Evolutionary conservation across 2,329 filamentous ascomycete genomes (phyloP), one percentile per base, ranked within the genome.

Genomic region (Cylindrodendrum hubeiense): DNA sequence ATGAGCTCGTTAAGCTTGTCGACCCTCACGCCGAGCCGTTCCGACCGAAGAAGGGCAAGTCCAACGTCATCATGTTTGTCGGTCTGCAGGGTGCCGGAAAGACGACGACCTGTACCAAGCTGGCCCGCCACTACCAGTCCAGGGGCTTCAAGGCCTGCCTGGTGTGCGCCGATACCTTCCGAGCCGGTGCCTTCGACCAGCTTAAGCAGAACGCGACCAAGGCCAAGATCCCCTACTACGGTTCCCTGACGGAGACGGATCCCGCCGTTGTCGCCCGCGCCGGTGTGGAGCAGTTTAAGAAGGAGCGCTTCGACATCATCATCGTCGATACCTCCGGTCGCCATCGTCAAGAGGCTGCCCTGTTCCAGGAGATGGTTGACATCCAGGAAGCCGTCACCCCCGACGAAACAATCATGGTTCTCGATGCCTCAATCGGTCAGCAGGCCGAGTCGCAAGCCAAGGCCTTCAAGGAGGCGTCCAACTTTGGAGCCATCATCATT

Each of bases 11-110:
- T 71, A 91, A 94, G 76, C 91, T 99, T 54, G 96, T 99, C 72
- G 94, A 99, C 76, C 96, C 96, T 26, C 95, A 98, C 81, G 91
- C 93, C 74, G 95, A 97, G 71, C 92, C 95, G 0, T 99, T 97
- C 86, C 96, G 97, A 79, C 95, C 95, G 22, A 97, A 97, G 84
- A 99, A 98, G 83, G 94, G 95, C 70, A 96, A 94, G 79, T 86
- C 92, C 68, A 99, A 98, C 80, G 93, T 99, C 77, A 98, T 99
- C 81, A 99, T 99, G 96, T 98, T 99, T 79, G 96, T 99, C 68
- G 96, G 96, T 83, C 86, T 99, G 52, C 96, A 99, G 81, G 96
- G 96, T 85, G 94, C 95, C 5, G 96, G 96, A 80, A 99, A 99
- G 82, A 99, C 96, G 24, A 99, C 96, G 2, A 97, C 95, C 13